Base-by-base conservation (phyloP, 176 grass and related monocot species). In the Zea mays region DNA sequence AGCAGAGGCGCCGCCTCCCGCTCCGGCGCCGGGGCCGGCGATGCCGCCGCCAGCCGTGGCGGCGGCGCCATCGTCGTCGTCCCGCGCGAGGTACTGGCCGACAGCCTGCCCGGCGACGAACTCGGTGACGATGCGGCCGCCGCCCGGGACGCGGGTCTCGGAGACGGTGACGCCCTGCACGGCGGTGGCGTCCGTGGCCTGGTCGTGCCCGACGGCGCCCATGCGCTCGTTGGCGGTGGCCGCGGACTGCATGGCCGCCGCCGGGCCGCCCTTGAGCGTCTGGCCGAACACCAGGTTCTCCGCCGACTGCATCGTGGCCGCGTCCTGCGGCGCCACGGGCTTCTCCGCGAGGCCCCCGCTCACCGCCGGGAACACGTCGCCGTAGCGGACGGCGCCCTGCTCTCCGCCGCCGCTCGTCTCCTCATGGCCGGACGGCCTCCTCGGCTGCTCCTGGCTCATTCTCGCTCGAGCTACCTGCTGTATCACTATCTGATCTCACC, bases 391-490 rank as follows among this genome's bases (percentile, higher is more conserved):
- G 19, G 76, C 48, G 62, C 17, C 75, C 3, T 20, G 66, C 13
- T 78, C 41, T 39, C 41, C 36, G 59, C 20, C 36, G 59, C 20
- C 15, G 41, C 82, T 55, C 5, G 36, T 33, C 14, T 6, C 64
- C 11, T 58, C 12, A 8, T 82, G 70, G 35, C 69, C 78, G 6
- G 62, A 7, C 63, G 71, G 65, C 78, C 88, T 81, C 61, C 81
- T 74, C 10, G 81, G 84, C 67, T 97, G 93, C 61, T 65, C 72
- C 85, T 97, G 94, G 75, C 90, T 93, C 90, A 92, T 92, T 33
- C 14, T 73, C 27, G 27, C 14, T 75, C 44, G 20, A 5, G 1
- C 52, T 13, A 0, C 11, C 68, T 19, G 4, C 0, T 16, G 36
- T 40, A 19, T 69, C 65, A 11, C 1, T 71, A 9, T 33, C 48